phyloP scores from a whole-genome alignment of 2,329 filamentous ascomycete species.

The Diplodia mutila region DNA sequence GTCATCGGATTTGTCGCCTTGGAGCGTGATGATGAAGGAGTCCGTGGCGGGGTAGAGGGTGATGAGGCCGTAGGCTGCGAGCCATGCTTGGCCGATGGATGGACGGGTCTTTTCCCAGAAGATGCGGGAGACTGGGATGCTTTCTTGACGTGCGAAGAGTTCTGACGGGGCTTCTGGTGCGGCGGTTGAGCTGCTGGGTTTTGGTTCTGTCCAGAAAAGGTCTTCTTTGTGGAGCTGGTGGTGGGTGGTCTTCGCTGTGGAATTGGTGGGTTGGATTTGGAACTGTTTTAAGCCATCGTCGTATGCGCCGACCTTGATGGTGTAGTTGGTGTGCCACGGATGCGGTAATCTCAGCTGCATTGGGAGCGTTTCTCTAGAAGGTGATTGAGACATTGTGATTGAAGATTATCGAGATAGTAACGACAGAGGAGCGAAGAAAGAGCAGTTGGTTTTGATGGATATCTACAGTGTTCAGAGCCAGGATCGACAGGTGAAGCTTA shows the following conservation, averaged over 20 bases:
- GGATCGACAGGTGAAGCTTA: neutral
- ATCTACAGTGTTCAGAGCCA: neutral
- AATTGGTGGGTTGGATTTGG: constrained; percentile 6
- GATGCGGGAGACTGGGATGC: neutral
- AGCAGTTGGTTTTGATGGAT: neutral
- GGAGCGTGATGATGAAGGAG: constrained; percentile 48
- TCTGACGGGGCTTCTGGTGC: too few relatives aligned
- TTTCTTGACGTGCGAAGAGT: neutral
- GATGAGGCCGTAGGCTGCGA: constrained; percentile 51
- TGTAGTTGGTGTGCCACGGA: constrained; percentile 43
- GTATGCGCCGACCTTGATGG: neutral
- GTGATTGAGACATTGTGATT: neutral
- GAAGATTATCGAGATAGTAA: neutral
- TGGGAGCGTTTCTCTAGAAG: neutral
- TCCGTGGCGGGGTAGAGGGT: constrained; percentile 50
- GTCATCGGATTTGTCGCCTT: neutral
- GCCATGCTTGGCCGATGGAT: constrained; percentile 54
- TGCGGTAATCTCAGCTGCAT: constrained; percentile 40
- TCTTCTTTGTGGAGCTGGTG: constrained; percentile 36
- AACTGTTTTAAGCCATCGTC: neutral
- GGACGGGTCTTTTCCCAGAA: constrained; percentile 22
- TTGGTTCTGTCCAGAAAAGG: constrained; percentile 38
- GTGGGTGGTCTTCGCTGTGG: constrained; percentile 31
- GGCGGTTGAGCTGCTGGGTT: constrained; percentile 36
- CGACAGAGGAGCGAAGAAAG: neutral